Evolutionary conservation across 306 rosid genomes (phyloP), one percentile per base, ranked within the genome.

Genomic region (Parietaria judaica): DNA sequence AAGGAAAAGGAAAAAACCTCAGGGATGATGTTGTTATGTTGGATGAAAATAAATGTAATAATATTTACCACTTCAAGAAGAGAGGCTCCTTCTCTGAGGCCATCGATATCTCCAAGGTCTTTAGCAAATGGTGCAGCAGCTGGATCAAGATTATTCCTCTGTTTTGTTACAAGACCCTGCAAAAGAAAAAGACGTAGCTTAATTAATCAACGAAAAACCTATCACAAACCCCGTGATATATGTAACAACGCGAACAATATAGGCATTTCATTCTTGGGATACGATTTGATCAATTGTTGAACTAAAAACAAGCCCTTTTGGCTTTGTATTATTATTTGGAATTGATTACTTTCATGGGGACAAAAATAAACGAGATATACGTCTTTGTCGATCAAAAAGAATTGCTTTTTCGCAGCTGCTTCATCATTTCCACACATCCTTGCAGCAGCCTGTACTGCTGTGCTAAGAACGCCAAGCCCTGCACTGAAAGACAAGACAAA

Each of bases 91-190:
- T 94, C 99, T 39, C 66, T 77, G 66, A 88, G 94, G 70, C 94
- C 97, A 58, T 84, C 96, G 50, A 82, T 51, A 43, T 79, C 86
- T 51, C 75, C 75, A 35, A 85, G 80, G 59, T 80, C 80, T 79
- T 81, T 88, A 67, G 99, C 97, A 82, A 94, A 94, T 47, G 96
- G 89, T 54, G 90, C 86, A 53, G 95, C 99, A 38, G 87, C 84
- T 6, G 94, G 86, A 79, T 84, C 96, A 63, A 88, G 78, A 69
- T 71, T 76, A 56, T 59, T 82, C 82, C 99, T 86, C 65, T 84
- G 90, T 61, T 79, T 84, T 36, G 99, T 94, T 74, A 94, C 73
- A 47, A 94, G 95, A 69, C 99, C 99, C 99, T 94, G 84, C 77
- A 82, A 23, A 65, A 59, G 64, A 78, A 11, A 10, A 50, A 59